Evolutionary conservation across 805 yeast genomes (phyloP).

Genomic region (Pichia paraexigua): DNA sequence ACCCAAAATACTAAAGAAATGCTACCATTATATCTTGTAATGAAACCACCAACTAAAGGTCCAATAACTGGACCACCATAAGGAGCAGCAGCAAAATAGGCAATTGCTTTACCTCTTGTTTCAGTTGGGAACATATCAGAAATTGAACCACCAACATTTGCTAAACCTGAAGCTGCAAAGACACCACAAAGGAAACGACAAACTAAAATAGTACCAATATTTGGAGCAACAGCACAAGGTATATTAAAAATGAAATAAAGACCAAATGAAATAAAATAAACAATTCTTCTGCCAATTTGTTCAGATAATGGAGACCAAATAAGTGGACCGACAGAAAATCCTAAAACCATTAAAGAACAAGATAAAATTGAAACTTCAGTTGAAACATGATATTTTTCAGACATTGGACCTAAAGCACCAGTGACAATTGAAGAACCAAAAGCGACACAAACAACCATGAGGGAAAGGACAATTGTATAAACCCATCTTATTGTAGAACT

Average conservation of each 20-base stretch:
- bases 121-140: constrained; percentile 82
- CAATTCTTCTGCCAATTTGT: constrained; percentile 77
- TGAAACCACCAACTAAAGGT: constrained; percentile 82
- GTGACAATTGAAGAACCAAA: constrained; percentile 89
- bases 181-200: constrained; percentile 87
- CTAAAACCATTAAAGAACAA: constrained; percentile 82
- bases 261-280: constrained; percentile 67
- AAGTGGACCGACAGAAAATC: constrained; percentile 81
- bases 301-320: constrained; percentile 87
- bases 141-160: constrained; percentile 84
- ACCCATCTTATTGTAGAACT: constrained; percentile 43
- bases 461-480: constrained; percentile 61
- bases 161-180: constrained; percentile 72
- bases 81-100: constrained; percentile 86
- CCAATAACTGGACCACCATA: constrained; percentile 91
- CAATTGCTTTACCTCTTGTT: constrained; percentile 83
- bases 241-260: constrained; percentile 74
- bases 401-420: constrained; percentile 69
- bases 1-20: constrained; percentile 79
- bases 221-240: constrained; percentile 80
- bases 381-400: constrained; percentile 60
- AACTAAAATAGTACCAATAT: constrained; percentile 71
- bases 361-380: constrained; percentile 72
- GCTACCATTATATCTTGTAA: constrained; percentile 60
- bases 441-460: constrained; percentile 81